Base-by-base conservation (phyloP, 345 rosid species). In the Lenwebbia sp. region DNA sequence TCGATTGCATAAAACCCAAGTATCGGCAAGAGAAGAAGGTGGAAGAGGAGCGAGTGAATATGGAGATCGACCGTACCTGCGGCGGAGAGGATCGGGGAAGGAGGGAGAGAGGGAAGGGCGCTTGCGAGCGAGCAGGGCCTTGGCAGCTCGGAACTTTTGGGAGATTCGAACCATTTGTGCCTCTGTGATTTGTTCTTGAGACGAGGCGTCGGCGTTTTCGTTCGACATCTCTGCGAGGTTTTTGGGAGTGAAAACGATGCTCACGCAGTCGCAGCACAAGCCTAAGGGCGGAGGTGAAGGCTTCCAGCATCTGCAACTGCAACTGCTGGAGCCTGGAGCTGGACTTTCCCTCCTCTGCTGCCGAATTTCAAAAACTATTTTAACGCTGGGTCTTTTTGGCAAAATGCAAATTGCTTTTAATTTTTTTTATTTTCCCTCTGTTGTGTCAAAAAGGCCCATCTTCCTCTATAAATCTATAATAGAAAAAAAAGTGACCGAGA, bases 41-140 rank as follows among this genome's bases (percentile, higher is more conserved):
- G 58, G 21, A 8, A 85, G 51, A 1, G 11, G 13, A 65, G 21
- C 44, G n/a, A 4, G 40, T 47, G 28, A 62, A 81, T 51, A 17
- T 21, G 74, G 40, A 85, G 44, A 81, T 6, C 40, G n/a, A 5
- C 9, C 8, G 84, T n/a, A 47, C 85, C 75, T 55, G 76, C 85
- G 82, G 86, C 81, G 40, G 76, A 54, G 23, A 55, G 83, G 26
- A 47, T 52, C 17, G 83, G 28, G 40, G 87, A 53, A 76, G 28
- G 40, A 50, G 93, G 96, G 90, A 88, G 70, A 82, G 85, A 84
- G 91, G 88, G 52, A 84, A 82, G 89, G 90, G 84, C 99, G 94
- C 89, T 94, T 94, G 65, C 94, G 95, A 88, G 91, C 90, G 86
- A 94, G 89, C 83, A 93, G 89, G 6, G 96, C 95, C 89, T 95